Conservation (phyloP, 306 rosid species). For the Cyclanthera cordifolia region DNA sequence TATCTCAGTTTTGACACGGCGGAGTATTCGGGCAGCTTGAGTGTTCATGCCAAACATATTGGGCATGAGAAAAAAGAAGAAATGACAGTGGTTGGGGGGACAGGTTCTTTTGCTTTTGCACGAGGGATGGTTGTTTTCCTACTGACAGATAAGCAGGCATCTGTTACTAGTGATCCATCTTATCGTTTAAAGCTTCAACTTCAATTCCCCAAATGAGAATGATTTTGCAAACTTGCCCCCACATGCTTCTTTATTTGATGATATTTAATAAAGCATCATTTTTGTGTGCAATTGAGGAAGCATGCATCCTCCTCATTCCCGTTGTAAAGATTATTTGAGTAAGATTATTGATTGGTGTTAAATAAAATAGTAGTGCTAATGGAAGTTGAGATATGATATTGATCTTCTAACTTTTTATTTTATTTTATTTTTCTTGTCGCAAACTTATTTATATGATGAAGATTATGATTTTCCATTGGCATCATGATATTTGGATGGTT, state of each 20-base stretch:
- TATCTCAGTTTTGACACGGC: constrained; percentile 55
- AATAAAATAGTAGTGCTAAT: neutral
- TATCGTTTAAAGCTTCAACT: constrained; percentile 57
- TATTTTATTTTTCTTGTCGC: no score
- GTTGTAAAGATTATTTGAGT: neutral
- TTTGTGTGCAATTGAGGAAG: neutral
- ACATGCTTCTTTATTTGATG: constrained; percentile 1
- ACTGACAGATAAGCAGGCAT: constrained; percentile 16
- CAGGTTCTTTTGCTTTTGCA: constrained; percentile 84
- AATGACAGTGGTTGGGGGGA: constrained; percentile 64
- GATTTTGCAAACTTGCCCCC: neutral
- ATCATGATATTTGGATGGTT: neutral
- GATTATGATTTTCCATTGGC: neutral
- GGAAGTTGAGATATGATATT: neutral
- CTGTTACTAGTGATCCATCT: constrained; percentile 23
- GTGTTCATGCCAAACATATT: constrained; percentile 39
- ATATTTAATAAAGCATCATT: constrained; percentile 3
- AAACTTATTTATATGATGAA: neutral
- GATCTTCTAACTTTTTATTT: neutral
- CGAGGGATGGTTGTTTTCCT: constrained; percentile 57
- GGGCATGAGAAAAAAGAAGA: constrained; percentile 26
- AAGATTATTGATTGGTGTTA: neutral
- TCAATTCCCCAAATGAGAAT: constrained; percentile 35
- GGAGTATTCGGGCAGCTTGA: constrained; percentile 50
- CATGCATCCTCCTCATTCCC: constrained; percentile 6